Evolutionary conservation across 163 green algal species (phyloP), one percentile per base, ranked within the genome.

Genomic region (Prototheca wickerhamii): DNA sequence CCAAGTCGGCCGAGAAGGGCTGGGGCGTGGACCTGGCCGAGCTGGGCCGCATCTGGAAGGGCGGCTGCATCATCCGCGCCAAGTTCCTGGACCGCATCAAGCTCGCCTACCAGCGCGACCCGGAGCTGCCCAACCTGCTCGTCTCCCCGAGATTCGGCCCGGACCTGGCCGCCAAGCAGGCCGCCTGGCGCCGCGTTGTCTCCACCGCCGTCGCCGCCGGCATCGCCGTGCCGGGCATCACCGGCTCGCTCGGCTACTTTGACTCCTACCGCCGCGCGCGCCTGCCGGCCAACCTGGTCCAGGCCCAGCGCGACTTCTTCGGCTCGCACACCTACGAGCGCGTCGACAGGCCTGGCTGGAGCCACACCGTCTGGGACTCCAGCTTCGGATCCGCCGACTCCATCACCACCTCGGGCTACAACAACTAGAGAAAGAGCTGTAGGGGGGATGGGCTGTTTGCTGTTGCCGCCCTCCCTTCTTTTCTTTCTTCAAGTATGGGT

Each of bases 251-350:
- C 54, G 75, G 65, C 26, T 99, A 98, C 85, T 99, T 97, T 68
- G 93, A 99, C 85, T 90, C 84, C 3, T 98, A 98, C 85, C 77
- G 88, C 58, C 77, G 87, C 34, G 84, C 76, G 4, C 70, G 77
- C 32, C 73, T 95, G 74, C 89, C 89, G 31, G 89, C 89, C 75
- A 96, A 96, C 81, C 71, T 96, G 62, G 83, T 93, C 23, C 83
- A 89, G 76, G 91, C 92, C 8, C 93, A 98, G 85, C 84, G 93
- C 52, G 93, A 98, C 76, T 98, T 96, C 82, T 98, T 98, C 66
- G 93, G 93, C 56, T 90, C 81, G 0, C 93, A 99, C 86, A 98
- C 93, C 15, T 99, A 98, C 75, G 84, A 99, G 86, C 83, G 93
- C n/a, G 81, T 59, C n/a, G 87, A 95, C 72, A 60, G 61, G 42